A percentile compares a stretch with the other conserved stretches of the same genome.
Conservation (phyloP, 148 eudicot genomes). For the Amaranthus cruentus region DNA sequence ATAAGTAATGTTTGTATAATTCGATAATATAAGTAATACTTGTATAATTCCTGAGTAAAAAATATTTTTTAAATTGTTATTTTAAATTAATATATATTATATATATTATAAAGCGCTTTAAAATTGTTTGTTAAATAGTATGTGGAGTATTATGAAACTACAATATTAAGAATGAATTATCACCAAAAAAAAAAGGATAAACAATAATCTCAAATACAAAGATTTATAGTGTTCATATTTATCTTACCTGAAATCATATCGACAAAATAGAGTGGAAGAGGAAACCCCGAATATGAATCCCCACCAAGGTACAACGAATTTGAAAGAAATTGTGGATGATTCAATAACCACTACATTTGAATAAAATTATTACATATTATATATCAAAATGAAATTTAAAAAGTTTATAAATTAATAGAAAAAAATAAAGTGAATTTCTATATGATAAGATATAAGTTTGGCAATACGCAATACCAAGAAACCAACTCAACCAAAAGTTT, state of each 20-base stretch:
- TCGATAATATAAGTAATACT: too few species aligned
- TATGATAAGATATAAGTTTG: too few species aligned
- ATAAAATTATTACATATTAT: neutral
- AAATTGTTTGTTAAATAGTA: neutral
- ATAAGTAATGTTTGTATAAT: too few species aligned
- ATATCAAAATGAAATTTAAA: conserved; percentile 1
- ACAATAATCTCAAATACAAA: conserved; percentile 3
- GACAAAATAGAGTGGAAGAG: conserved; percentile 40
- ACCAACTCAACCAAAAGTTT: too few species aligned
- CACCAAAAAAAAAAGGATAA: neutral
- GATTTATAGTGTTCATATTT: conserved; percentile 21
- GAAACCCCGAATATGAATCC: conserved; percentile 55
- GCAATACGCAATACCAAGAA: too few species aligned
- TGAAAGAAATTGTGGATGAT: conserved; percentile 40
- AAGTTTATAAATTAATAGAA: too few species aligned
- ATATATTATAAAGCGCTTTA: too few species aligned
- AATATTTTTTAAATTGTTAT: too few species aligned
- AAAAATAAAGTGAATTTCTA: neutral
- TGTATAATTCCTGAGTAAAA: too few species aligned
- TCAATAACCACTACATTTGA: conserved; percentile 38
- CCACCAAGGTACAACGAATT: conserved; percentile 61
- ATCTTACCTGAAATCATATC: conserved; percentile 31
- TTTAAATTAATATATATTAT: too few species aligned
- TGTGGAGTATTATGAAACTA: neutral
- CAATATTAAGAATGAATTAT: neutral